Base-by-base conservation (phyloP, 2,329 filamentous ascomycete genomes). In the Exophiala mesophila region DNA sequence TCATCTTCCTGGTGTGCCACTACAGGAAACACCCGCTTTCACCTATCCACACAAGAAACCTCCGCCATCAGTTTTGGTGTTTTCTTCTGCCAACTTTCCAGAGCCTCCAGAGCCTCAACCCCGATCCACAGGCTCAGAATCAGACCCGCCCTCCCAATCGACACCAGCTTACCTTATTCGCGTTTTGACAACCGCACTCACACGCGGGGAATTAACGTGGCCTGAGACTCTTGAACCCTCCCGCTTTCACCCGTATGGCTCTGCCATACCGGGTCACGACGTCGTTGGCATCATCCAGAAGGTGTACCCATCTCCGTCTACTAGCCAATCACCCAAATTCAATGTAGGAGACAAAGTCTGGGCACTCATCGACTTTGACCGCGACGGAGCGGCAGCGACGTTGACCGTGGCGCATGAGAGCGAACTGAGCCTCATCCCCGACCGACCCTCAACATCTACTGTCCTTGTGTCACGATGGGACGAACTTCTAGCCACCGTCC, bases 351-450 rank as follows among this genome's bases (percentile, higher is more conserved):
- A 70, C 36, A 45, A 56, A 28, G 64, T 70, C 7, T 63, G 63
- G 41, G 67, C 62, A 1, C 50, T 69, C 6, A 42, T 68, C 4
- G 62, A 59, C 30, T 60, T 63, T 42, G 55, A 54, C 2, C 56
- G 63, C 8, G 63, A 68, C 33, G 67, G 67, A 6, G 66, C 62
- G 3, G 66, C 66, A 1, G 66, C 67, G 3, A 65, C 68, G 35
- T 68, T 64, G 30, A 55, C 59, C 4, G 41, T 69, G 8, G 65
- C 60, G 1, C 55, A 55, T 2, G 64, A 69, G 45, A 44, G 55
- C 6, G 65, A 70, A 47, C 45, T 70, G 17, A 39, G 39, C 29
- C 39, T 41, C 10, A 36, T 36, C 5, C 33, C 40, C 13, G 19
- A 17, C 7, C 9, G 12, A 5, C 24, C 36, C 10, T 58, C 63